A percentile compares a stretch with the other conserved stretches of the same genome.
Conservation (phyloP, 2,329 filamentous ascomycete species). For the Colletotrichum endophyticum region DNA sequence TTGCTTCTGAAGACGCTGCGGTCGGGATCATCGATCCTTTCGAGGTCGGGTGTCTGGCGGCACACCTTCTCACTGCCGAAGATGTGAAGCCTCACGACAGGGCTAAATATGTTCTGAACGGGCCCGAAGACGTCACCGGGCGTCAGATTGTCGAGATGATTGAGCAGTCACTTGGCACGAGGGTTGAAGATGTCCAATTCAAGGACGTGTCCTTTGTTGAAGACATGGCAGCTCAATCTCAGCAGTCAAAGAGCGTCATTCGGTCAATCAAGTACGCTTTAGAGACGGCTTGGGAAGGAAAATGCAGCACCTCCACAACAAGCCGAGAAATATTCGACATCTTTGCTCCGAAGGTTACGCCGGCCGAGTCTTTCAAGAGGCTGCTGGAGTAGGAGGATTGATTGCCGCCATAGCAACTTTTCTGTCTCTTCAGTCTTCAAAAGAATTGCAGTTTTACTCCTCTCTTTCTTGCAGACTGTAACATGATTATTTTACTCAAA, state of each 20-base stretch:
- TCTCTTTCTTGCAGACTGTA: background rate
- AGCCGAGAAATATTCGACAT: constrained; percentile 33
- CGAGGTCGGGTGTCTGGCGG: constrained; percentile 40
- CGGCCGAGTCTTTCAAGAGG: background rate
- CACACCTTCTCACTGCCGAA: constrained; percentile 34
- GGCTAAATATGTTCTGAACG: constrained; percentile 42
- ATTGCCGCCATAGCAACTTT: background rate
- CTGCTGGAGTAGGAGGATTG: background rate
- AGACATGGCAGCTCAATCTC: constrained; percentile 10
- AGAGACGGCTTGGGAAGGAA: constrained; percentile 34
- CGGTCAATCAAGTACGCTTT: constrained; percentile 27
- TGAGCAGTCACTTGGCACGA: constrained; percentile 34
- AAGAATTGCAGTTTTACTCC: background rate
- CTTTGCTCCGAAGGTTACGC: constrained; percentile 26
- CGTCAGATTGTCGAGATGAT: constrained; percentile 35
- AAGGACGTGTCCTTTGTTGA: constrained; percentile 36
- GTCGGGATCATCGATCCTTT: constrained; percentile 33
- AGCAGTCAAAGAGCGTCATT: constrained; percentile 31
- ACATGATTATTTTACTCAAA: background rate
- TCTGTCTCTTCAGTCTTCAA: background rate
- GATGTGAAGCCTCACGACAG: constrained; percentile 32
- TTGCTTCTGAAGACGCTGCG: constrained; percentile 30
- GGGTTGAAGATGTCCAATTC: constrained; percentile 30
- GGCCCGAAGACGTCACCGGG: constrained; percentile 42
- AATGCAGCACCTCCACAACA: constrained; percentile 28